Evolutionary conservation across 768 basidiomycete genomes (phyloP).

Genomic region (Tylopilus plumbeoviolaceoides): DNA sequence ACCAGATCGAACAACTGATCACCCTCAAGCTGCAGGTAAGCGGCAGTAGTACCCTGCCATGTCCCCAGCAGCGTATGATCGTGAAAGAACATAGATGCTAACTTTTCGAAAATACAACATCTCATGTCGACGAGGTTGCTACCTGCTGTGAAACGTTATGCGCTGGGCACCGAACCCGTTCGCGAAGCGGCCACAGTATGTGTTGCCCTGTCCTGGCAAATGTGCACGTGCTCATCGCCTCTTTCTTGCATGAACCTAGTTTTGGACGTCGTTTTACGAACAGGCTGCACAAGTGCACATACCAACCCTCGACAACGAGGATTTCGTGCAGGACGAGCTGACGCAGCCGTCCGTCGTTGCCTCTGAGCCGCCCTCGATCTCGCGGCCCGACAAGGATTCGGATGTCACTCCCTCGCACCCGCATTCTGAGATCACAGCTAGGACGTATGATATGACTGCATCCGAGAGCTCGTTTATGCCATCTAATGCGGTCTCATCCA

Average conservation of each 20-base stretch:
- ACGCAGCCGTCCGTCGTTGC: conserved; percentile 30
- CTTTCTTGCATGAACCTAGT: conserved; percentile 42
- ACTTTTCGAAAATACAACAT: conserved; percentile 87
- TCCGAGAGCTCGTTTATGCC: conserved; percentile 76
- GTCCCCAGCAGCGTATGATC: conserved; percentile 13
- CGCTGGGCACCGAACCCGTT: conserved; percentile 82
- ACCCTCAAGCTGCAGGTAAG: conserved; percentile 84
- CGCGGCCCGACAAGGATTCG: conserved; percentile 10
- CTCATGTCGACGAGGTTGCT: conserved; percentile 75
- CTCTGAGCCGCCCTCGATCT: conserved; percentile 13
- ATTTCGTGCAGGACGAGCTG: conserved; percentile 49
- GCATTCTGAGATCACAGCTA: conserved; percentile 2
- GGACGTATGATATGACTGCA: conserved; percentile 38
- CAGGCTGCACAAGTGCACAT: conserved; percentile 86
- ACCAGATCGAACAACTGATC: conserved; percentile 94
- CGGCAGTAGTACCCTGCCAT: neutral
- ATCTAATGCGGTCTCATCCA: conserved; percentile 70
- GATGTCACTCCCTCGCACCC: conserved; percentile 11
- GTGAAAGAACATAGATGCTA: conserved; percentile 81
- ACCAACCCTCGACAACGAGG: conserved; percentile 66
- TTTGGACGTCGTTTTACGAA: conserved; percentile 97
- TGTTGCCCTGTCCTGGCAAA: conserved; percentile 18
- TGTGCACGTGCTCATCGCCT: neutral
- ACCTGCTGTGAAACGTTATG: conserved; percentile 87
- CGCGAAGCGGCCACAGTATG: conserved; percentile 83